Percentiles rank a stretch among this genome's conserved stretches.
Conservation (phyloP, 805 yeast species). For the Candida pini region DNA sequence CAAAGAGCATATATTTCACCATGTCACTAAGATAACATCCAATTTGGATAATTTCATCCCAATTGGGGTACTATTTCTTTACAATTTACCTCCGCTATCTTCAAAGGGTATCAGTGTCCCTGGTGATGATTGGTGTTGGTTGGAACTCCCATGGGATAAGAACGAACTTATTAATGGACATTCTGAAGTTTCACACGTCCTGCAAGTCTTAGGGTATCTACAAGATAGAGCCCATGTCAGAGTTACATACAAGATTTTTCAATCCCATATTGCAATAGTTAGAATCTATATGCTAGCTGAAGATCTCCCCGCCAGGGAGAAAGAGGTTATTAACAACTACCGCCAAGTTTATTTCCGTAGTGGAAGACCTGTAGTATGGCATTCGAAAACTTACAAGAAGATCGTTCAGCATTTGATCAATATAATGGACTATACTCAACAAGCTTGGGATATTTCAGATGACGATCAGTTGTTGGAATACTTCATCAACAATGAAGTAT, state of each 20-base stretch:
- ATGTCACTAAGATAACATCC: constrained; percentile 29
- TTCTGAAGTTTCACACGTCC: too few relatives aligned
- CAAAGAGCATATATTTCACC: constrained; percentile 2
- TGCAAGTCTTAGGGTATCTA: constrained; percentile 42
- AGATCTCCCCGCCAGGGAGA: constrained; percentile 39
- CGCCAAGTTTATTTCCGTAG: constrained; percentile 27
- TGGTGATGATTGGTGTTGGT: constrained; percentile 51
- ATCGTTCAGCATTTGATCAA: constrained; percentile 33
- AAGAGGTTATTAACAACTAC: constrained; percentile 31
- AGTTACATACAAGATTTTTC: constrained; percentile 37
- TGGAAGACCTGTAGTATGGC: constrained; percentile 31
- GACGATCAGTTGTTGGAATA: constrained; percentile 5
- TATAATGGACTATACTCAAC: constrained; percentile 36
- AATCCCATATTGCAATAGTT: constrained; percentile 23
- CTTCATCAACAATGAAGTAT: constrained; percentile 2
- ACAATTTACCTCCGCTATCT: constrained; percentile 36
- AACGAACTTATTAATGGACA: constrained; percentile 28
- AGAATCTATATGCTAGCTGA: constrained; percentile 45
- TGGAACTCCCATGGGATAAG: constrained; percentile 39
- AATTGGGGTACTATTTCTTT: constrained; percentile 43
- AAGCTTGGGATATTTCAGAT: constrained; percentile 31
- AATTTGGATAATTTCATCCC: constrained; percentile 35
- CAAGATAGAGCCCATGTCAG: constrained; percentile 34
- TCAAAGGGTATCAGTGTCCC: constrained; percentile 31
- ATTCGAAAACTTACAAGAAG: constrained; percentile 25